Percentiles rank a stretch among this genome's conserved stretches.
Conservation (phyloP, 345 rosid genomes). For the Garcia nutans region DNA sequence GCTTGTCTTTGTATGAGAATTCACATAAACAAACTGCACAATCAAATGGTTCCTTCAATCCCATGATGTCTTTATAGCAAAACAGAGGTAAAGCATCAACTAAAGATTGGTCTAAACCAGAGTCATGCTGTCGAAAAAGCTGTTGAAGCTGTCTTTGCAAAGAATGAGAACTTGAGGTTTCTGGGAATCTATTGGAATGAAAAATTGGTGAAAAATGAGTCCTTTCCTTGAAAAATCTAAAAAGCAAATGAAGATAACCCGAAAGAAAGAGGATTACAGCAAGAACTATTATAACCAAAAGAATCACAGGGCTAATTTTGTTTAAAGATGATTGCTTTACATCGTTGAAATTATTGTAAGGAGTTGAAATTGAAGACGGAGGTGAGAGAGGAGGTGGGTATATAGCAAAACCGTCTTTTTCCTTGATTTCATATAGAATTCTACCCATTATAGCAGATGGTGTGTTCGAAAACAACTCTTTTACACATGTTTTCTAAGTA, state of each 20-base stretch:
- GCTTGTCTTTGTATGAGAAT: conserved; percentile 52
- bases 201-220: conserved; percentile 41
- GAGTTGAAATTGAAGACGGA: conserved; percentile 17
- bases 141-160: conserved; percentile 70
- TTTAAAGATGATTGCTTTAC: conserved; percentile 30
- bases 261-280: conserved; percentile 53
- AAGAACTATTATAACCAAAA: conserved; percentile 46
- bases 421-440: conserved; percentile 23
- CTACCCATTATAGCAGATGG: conserved; percentile 32
- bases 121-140: conserved; percentile 64
- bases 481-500: neutral
- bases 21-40: conserved; percentile 77
- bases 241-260: conserved; percentile 59
- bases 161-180: conserved; percentile 41
- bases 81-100: conserved; percentile 76
- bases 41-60: conserved; percentile 67
- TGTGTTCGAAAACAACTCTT: conserved; percentile 17
- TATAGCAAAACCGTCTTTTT: conserved; percentile 22
- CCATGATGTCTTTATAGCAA: conserved; percentile 53
- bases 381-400: conserved; percentile 34
- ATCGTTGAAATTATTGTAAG: conserved; percentile 17
- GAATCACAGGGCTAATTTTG: conserved; percentile 50
- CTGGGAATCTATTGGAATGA: conserved; percentile 44
- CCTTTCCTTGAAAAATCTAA: conserved; percentile 48
- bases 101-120: conserved; percentile 66